Conservation (phyloP, 192 early-diverging fungal species). For the Linnemannia elongata region DNA sequence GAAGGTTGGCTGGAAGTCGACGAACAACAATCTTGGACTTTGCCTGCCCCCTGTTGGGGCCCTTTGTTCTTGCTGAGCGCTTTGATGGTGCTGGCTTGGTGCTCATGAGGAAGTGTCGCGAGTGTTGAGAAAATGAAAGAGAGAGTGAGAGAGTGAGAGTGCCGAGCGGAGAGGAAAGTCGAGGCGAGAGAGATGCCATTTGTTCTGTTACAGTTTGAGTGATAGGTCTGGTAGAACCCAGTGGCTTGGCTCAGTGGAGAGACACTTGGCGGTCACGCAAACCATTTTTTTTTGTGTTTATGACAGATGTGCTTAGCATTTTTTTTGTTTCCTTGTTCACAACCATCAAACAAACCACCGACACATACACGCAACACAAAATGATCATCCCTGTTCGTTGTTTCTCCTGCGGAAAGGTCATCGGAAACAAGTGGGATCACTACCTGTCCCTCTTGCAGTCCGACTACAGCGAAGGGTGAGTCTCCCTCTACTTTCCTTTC, state of each 20-base stretch:
- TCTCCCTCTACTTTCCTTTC: background rate
- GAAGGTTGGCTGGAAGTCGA: constrained; percentile 81
- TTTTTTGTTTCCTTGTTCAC: background rate
- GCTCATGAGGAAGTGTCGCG: constrained; percentile 23
- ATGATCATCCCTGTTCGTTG: constrained; percentile 99
- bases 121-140: background rate
- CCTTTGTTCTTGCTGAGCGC: constrained; percentile 35
- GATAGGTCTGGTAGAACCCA: background rate
- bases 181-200: background rate
- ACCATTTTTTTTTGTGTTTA: background rate
- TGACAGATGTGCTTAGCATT: constrained; percentile 5
- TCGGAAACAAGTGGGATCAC: constrained; percentile 97
- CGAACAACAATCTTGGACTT: constrained; percentile 84
- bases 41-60: constrained; percentile 47
- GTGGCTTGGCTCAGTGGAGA: background rate
- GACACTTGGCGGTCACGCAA: background rate
- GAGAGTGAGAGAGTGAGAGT: too few species aligned
- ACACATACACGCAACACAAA: constrained; percentile 29
- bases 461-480: constrained; percentile 85
- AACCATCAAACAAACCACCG: background rate
- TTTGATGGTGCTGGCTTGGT: constrained; percentile 25
- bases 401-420: constrained; percentile 98
- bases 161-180: background rate
- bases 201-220: too few species aligned
- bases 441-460: constrained; percentile 85